Conservation (phyloP, 768 basidiomycete species). For the Naematelia encephala region DNA sequence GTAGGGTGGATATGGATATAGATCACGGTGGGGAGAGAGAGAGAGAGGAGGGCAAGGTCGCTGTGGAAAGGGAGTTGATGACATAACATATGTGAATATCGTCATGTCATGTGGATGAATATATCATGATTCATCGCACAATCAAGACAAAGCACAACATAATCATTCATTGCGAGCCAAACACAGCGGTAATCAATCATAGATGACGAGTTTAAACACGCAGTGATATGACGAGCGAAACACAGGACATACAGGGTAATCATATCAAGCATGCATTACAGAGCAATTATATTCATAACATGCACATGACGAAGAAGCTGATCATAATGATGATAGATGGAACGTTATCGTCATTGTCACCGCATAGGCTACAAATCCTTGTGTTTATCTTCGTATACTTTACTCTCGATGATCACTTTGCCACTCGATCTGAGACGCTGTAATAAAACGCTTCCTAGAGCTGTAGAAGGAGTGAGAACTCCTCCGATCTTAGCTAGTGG, state of each 20-base stretch:
- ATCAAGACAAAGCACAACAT: too few species aligned
- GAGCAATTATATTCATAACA: too few species aligned
- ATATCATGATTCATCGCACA: background rate
- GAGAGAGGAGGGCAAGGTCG: background rate
- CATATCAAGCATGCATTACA: too few species aligned
- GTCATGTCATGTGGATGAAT: background rate
- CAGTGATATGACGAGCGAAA: too few species aligned
- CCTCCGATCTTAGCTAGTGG: slow-evolving; percentile 65
- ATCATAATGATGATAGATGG: too few species aligned
- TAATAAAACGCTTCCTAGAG: slow-evolving; percentile 72
- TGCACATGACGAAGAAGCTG: too few species aligned
- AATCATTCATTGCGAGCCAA: too few species aligned
- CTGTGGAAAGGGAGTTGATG: too few species aligned
- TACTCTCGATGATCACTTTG: slow-evolving; percentile 17
- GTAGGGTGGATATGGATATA: background rate
- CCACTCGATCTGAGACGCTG: slow-evolving; percentile 63
- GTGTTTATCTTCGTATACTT: background rate
- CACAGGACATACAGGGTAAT: too few species aligned
- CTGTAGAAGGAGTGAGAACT: slow-evolving; percentile 75
- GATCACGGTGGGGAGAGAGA: background rate
- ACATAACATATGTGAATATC: too few species aligned
- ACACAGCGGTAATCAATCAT: too few species aligned
- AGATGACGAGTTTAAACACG: too few species aligned
- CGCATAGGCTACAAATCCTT: background rate
- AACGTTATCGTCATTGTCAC: background rate